phyloP scores from a whole-genome alignment of 2,329 filamentous ascomycete genomes.

The Metarhizium rileyi region DNA sequence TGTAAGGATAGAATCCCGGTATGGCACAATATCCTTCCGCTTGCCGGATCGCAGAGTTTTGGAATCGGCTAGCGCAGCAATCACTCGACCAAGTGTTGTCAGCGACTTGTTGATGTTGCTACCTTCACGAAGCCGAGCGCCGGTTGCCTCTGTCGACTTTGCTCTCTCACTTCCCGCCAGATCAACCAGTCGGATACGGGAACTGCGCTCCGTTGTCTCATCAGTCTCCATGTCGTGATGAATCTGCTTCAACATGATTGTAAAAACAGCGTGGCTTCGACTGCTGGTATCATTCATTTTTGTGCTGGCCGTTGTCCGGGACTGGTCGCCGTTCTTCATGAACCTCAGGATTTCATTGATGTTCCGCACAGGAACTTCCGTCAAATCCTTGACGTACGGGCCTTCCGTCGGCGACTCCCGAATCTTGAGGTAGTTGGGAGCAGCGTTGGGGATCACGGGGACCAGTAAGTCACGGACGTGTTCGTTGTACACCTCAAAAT shows the following conservation, averaged over 20 bases:
- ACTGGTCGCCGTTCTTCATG: slow-evolving; percentile 84
- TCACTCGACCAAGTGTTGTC: slow-evolving; percentile 89
- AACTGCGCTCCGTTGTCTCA: slow-evolving; percentile 90
- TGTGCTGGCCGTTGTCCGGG: slow-evolving; percentile 81
- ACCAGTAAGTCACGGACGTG: slow-evolving; percentile 91
- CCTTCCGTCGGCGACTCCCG: slow-evolving; percentile 91
- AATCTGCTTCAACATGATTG: slow-evolving; percentile 95
- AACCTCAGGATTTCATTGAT: slow-evolving; percentile 79
- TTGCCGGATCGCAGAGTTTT: slow-evolving; percentile 51
- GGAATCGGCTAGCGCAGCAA: slow-evolving; percentile 73
- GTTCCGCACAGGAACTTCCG: slow-evolving; percentile 82
- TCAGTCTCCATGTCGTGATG: slow-evolving; percentile 97
- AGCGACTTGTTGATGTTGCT: slow-evolving; percentile 99
- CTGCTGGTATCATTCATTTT: slow-evolving; percentile 99
- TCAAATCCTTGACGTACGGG: slow-evolving; percentile 93
- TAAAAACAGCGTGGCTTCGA: slow-evolving; percentile 94
- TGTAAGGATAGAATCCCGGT: slow-evolving; percentile 75
- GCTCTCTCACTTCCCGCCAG: slow-evolving; percentile 90
- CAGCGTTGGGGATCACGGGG: slow-evolving; percentile 57
- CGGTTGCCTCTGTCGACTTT: slow-evolving; percentile 91
- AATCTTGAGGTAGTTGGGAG: slow-evolving; percentile 91
- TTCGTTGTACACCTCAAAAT: slow-evolving; percentile 99
- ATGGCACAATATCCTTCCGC: slow-evolving; percentile 64
- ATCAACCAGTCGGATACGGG: slow-evolving; percentile 89
- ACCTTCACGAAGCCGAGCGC: slow-evolving; percentile 80